Conservation (phyloP, 495 filamentous ascomycete genomes). For the Sporormia fimetaria region DNA sequence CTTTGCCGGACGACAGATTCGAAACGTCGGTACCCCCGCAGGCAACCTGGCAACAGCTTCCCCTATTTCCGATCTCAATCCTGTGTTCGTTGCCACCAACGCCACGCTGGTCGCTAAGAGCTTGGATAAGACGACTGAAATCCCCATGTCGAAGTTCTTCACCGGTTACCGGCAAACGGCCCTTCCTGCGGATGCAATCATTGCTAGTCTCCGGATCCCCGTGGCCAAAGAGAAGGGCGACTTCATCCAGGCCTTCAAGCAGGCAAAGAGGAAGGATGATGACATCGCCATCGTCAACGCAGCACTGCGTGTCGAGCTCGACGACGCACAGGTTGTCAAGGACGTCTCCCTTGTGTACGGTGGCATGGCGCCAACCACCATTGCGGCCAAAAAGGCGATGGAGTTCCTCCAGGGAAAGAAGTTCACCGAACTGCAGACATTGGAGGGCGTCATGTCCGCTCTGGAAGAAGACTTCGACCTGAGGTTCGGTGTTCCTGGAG, state of each 20-base stretch:
- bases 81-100: conserved; percentile 81
- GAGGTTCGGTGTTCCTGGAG: conserved; percentile 76
- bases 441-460: conserved; percentile 79
- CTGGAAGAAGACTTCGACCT: conserved; percentile 80
- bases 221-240: conserved; percentile 54
- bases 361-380: conserved; percentile 79
- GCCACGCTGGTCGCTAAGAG: conserved; percentile 70
- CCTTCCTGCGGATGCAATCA: conserved; percentile 68
- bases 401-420: conserved; percentile 62
- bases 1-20: conserved; percentile 90
- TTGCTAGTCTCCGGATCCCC: conserved; percentile 77
- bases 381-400: conserved; percentile 66
- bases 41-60: conserved; percentile 93
- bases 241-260: conserved; percentile 75
- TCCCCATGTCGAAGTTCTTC: conserved; percentile 91
- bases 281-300: conserved; percentile 94
- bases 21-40: conserved; percentile 92
- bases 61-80: conserved; percentile 93
- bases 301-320: conserved; percentile 60
- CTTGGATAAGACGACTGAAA: conserved; percentile 54
- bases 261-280: conserved; percentile 90
- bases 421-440: conserved; percentile 64
- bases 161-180: conserved; percentile 81
- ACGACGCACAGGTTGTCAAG: conserved; percentile 52
- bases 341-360: conserved; percentile 74